Evolutionary conservation across 169 alveolate species (phyloP).

Genomic region (Plasmodium ovale): DNA sequence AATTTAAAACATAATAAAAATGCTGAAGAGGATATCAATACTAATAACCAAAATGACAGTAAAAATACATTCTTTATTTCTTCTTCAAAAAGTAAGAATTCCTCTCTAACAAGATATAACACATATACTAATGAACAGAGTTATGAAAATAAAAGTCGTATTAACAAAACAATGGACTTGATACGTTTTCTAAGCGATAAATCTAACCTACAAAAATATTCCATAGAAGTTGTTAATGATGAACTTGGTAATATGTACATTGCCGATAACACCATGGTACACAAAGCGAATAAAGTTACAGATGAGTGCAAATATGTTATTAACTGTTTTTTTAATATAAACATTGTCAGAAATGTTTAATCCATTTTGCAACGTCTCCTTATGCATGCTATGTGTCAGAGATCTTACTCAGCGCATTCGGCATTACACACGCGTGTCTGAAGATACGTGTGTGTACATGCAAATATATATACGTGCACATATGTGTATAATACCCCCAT

Average conservation of each 20-base stretch:
- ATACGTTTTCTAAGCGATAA: slow-evolving; percentile 32
- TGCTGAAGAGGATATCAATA: background rate
- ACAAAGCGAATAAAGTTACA: slow-evolving; percentile 61
- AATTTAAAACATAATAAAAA: slow-evolving; percentile 16
- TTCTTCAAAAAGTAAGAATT: background rate
- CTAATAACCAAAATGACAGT: background rate
- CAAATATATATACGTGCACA: no score
- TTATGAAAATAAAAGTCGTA: slow-evolving; percentile 1
- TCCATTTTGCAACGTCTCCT: background rate
- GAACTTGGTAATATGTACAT: slow-evolving; percentile 54
- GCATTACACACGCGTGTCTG: no score
- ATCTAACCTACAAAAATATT: slow-evolving; percentile 42
- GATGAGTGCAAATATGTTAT: slow-evolving; percentile 64
- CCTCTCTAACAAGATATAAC: background rate
- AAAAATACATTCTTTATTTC: background rate
- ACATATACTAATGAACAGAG: background rate
- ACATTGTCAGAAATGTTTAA: slow-evolving; percentile 63
- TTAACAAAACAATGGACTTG: slow-evolving; percentile 33
- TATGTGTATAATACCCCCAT: no score
- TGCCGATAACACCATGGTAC: slow-evolving; percentile 63
- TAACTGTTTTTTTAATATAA: slow-evolving; percentile 67
- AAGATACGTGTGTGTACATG: no score
- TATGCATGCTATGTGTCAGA: no score
- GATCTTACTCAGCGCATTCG: no score
- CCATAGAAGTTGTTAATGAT: slow-evolving; percentile 49